Percentiles rank a stretch among this genome's conserved stretches.
These are phyloP conservation scores for Penicillium psychrosexuale DNA, from an alignment of 2,329 filamentous ascomycete genomes.

Conservation along the genomic window DNA sequence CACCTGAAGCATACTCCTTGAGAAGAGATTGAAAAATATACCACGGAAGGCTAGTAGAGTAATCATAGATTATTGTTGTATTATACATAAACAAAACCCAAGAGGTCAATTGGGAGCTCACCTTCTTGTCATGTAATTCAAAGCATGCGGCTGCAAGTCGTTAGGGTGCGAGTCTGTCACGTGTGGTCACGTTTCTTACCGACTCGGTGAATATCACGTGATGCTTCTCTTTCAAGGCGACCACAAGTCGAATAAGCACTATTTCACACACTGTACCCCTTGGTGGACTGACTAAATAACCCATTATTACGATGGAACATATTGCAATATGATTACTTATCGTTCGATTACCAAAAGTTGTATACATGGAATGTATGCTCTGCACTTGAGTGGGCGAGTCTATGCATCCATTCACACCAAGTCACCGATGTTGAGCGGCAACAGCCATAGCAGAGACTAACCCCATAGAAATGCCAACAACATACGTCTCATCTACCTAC, in stretches of 20 bases:
- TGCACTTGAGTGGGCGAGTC: not conserved
- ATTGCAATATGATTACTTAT: not conserved
- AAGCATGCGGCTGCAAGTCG: not conserved
- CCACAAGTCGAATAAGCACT: not conserved
- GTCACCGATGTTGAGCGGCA: not conserved
- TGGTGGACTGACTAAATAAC: not conserved
- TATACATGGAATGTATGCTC: not conserved
- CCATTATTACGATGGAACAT: not conserved
- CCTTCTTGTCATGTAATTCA: no score
- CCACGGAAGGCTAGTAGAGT: not conserved
- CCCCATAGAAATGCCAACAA: not conserved
- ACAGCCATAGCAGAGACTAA: not conserved
- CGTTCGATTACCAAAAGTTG: not conserved
- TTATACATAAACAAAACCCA: not conserved
- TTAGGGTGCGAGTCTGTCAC: conserved; percentile 3
- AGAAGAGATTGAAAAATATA: not conserved
- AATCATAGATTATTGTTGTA: fast-evolving
- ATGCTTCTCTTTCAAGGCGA: not conserved
- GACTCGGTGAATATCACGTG: not conserved
- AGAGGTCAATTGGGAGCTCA: not conserved
- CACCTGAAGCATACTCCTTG: not conserved
- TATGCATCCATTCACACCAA: conserved; percentile 1
- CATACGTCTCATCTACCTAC: not conserved
- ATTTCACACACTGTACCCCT: not conserved
- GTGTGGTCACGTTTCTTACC: not conserved